These are phyloP conservation scores for Saccharomyces hybrid DNA, from an alignment of 1,139 yeast species.

Conservation along the genomic window DNA sequence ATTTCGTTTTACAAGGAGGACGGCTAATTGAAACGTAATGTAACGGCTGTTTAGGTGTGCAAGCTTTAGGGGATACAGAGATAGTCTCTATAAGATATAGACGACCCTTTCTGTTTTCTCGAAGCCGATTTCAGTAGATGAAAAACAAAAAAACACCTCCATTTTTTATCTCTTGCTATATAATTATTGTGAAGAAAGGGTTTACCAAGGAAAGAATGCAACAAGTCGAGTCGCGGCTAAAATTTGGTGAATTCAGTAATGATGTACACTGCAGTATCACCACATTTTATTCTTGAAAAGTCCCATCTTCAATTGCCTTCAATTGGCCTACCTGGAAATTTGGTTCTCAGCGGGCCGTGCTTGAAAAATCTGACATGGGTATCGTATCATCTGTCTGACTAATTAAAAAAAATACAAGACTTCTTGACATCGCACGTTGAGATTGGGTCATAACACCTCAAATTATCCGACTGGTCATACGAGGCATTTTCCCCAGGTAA, in stretches of 20 bases:
- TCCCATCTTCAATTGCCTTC: background rate
- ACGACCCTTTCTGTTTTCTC: background rate
- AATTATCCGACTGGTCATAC: background rate
- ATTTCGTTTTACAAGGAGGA: background rate
- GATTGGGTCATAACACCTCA: background rate
- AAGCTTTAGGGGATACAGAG: background rate
- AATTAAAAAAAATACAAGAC: background rate
- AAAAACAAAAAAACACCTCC: background rate
- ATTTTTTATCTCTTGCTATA: background rate
- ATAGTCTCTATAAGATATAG: background rate
- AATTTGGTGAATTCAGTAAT: background rate
- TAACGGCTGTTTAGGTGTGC: background rate
- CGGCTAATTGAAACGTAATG: background rate
- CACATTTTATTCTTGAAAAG: background rate
- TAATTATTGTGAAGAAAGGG: background rate
- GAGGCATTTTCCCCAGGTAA: background rate
- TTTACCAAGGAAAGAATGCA: background rate
- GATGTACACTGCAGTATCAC: background rate
- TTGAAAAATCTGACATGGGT: background rate
- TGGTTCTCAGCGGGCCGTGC: background rate
- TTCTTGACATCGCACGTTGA: background rate
- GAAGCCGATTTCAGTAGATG: background rate
- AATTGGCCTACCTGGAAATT: background rate
- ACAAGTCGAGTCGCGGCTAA: background rate
- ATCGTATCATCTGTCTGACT: background rate